These are phyloP conservation scores for Remersonia thermophila DNA, from an alignment of 2,329 filamentous ascomycete species.

Conservation along the genomic window DNA sequence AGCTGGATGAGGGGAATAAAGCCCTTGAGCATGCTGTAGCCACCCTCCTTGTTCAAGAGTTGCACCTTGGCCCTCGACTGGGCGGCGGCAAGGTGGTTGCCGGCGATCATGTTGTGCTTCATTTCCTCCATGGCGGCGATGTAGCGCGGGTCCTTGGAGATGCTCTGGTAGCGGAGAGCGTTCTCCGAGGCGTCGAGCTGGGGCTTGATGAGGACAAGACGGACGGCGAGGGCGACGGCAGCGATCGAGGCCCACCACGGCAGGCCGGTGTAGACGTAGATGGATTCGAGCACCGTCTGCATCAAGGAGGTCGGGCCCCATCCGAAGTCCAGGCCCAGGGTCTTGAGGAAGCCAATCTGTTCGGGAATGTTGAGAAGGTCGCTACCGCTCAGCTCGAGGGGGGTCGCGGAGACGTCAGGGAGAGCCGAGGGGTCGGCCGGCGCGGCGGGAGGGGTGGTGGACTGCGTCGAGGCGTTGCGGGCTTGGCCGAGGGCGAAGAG, in stretches of 20 bases:
- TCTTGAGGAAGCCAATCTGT: conserved; percentile 68
- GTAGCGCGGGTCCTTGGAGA: conserved; percentile 44
- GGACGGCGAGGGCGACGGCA: conserved; percentile 50
- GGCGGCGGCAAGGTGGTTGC: conserved; percentile 36
- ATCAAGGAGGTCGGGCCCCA: conserved; percentile 64
- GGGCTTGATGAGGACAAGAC: conserved; percentile 53
- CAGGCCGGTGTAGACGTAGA: conserved; percentile 62
- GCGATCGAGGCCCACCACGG: conserved; percentile 77
- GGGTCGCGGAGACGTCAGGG: conserved; percentile 15
- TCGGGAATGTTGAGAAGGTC: conserved; percentile 53
- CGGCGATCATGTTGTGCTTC: conserved; percentile 28
- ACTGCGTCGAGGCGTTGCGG: conserved; percentile 19
- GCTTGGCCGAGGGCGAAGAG: conserved; percentile 13
- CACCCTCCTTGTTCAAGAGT: conserved; percentile 39
- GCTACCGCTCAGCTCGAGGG: conserved; percentile 23
- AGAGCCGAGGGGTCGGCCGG: conserved; percentile 11
- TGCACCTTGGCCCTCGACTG: conserved; percentile 34
- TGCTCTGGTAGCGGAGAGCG: conserved; percentile 46
- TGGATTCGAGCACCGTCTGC: conserved; percentile 67
- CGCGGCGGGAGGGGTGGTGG: conserved; percentile 8
- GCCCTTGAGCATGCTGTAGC: conserved; percentile 37
- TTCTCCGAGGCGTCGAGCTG: conserved; percentile 50
- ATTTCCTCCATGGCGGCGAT: conserved; percentile 39
- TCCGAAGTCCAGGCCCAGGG: conserved; percentile 77
- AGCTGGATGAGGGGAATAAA: conserved; percentile 45